These are phyloP conservation scores for Drosera capensis DNA, from an alignment of 148 eudicot genomes.

Conservation along the genomic window DNA sequence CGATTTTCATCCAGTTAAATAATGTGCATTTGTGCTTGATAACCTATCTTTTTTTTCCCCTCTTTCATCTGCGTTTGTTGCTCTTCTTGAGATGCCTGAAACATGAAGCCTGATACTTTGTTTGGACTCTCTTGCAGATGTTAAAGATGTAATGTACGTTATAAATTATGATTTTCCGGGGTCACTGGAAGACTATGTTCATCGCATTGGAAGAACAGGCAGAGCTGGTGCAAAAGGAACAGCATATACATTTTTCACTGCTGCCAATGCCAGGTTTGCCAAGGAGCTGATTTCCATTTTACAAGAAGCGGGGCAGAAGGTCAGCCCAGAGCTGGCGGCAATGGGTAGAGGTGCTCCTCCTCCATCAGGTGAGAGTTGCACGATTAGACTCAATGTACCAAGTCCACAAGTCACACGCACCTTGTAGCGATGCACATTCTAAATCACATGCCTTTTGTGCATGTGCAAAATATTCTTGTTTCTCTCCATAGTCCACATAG, in stretches of 20 bases:
- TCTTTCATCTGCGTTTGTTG: neutral
- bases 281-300: conserved; percentile 83
- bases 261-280: conserved; percentile 94
- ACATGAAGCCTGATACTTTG: neutral
- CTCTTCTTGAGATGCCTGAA: neutral
- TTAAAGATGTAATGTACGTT: conserved; percentile 90
- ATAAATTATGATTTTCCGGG: conserved; percentile 97
- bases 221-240: conserved; percentile 98
- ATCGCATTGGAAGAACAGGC: conserved; percentile 96
- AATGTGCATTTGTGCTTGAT: too few relatives aligned
- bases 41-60: too few relatives aligned
- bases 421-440: neutral
- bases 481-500: too few relatives aligned
- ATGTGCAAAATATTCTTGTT: too few relatives aligned
- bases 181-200: conserved; percentile 95
- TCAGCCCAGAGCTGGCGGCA: conserved; percentile 70
- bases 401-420: neutral
- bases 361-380: conserved; percentile 48
- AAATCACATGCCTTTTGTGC: too few relatives aligned
- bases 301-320: conserved; percentile 94
- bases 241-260: conserved; percentile 92
- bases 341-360: conserved; percentile 99
- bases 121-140: conserved; percentile 38
- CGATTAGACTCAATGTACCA: neutral
- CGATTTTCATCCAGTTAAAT: too few relatives aligned